Conservation (phyloP, 306 rosid genomes). For the Calophaca sinica region DNA sequence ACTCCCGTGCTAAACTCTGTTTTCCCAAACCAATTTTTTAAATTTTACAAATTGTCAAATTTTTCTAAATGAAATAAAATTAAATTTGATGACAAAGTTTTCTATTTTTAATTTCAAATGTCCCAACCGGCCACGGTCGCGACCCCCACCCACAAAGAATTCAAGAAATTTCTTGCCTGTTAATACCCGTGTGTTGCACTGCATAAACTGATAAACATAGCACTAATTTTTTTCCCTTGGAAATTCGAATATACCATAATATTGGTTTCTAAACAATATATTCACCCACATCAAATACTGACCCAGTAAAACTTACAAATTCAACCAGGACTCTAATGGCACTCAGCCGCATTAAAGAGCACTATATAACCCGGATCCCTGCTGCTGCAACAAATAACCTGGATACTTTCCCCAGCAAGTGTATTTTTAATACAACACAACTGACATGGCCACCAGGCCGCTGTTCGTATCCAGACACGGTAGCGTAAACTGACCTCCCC, state of each 20-base stretch:
- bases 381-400: slow-evolving; percentile 55
- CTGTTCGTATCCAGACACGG: slow-evolving; percentile 49
- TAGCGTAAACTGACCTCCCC: slow-evolving; percentile 52
- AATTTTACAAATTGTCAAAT: no score
- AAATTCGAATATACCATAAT: slow-evolving; percentile 40
- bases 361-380: slow-evolving; percentile 39
- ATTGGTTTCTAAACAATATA: slow-evolving; percentile 43
- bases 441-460: slow-evolving; percentile 51
- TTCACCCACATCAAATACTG: slow-evolving; percentile 59
- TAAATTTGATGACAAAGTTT: no score
- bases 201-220: slow-evolving; percentile 11
- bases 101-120: no score
- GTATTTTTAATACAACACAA: slow-evolving; percentile 38
- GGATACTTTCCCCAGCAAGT: slow-evolving; percentile 50
- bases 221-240: slow-evolving; percentile 41
- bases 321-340: slow-evolving; percentile 53
- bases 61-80: no score
- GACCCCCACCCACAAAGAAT: no score
- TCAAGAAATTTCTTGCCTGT: no score
- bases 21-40: no score
- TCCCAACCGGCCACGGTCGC: no score
- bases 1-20: no score
- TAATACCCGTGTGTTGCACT: no score
- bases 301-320: slow-evolving; percentile 45
- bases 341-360: slow-evolving; percentile 51